Evolutionary conservation across 2,329 filamentous ascomycete species (phyloP).

Genomic region (Chaetomiaceae sp.): DNA sequence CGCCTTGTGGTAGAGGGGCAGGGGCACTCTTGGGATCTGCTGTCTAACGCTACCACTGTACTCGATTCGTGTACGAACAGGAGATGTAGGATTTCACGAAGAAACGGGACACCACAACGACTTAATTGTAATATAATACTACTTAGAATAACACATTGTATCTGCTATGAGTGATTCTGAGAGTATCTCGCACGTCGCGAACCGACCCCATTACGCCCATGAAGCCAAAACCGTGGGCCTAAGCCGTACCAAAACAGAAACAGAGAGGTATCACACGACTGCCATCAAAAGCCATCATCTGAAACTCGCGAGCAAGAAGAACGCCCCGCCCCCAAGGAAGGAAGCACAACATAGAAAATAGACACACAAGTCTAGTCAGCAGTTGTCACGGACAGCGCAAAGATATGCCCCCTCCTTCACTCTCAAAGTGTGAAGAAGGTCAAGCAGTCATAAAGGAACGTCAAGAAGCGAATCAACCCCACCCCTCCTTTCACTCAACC

Average conservation of each 20-base stretch:
- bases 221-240: not conserved
- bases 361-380: not conserved
- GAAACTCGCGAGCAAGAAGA: not conserved
- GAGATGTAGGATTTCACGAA: not conserved
- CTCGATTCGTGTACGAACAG: no score
- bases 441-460: not conserved
- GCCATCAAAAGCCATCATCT: slow-evolving; percentile 16
- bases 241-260: slow-evolving; percentile 8
- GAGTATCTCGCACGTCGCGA: not conserved
- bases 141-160: no score
- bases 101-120: no score
- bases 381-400: not conserved
- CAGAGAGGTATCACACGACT: slow-evolving; percentile 15
- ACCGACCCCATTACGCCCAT: slow-evolving; percentile 1
- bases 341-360: not conserved
- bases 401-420: no score
- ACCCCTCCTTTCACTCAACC: slow-evolving; percentile 24
- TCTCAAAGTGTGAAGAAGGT: no score
- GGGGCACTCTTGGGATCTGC: not conserved
- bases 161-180: no score
- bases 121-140: no score
- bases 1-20: slow-evolving; percentile 24
- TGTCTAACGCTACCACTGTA: not conserved
- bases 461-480: not conserved
- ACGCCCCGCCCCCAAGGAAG: not conserved